Conservation (phyloP, 805 yeast genomes). For the Diddensiella transvaalensis region DNA sequence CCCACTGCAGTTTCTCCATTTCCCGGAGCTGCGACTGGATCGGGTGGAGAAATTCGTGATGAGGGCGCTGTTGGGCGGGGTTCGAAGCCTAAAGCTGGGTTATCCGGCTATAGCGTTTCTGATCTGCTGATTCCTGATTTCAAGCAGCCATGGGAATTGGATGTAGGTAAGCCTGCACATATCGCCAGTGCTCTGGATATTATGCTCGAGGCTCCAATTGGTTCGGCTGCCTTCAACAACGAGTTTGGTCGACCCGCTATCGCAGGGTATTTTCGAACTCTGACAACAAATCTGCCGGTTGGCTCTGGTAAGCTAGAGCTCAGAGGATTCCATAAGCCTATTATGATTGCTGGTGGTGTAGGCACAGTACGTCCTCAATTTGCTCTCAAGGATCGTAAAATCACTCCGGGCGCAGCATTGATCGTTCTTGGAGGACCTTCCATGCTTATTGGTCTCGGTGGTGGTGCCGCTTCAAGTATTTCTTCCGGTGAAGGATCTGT, state of each 20-base stretch:
- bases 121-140: conserved; percentile 83
- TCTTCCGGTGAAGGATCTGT: conserved; percentile 97
- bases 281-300: conserved; percentile 67
- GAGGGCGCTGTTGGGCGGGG: conserved; percentile 99
- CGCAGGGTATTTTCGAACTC: conserved; percentile 92
- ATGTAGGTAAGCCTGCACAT: conserved; percentile 86
- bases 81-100: conserved; percentile 93
- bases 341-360: conserved; percentile 99
- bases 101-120: conserved; percentile 87
- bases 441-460: conserved; percentile 98
- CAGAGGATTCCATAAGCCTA: conserved; percentile 98
- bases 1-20: conserved; percentile 99
- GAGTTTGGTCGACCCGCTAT: conserved; percentile 99
- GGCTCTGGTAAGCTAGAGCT: conserved; percentile 64
- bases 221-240: conserved; percentile 96
- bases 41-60: conserved; percentile 99
- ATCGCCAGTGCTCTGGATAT: conserved; percentile 91
- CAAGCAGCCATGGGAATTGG: conserved; percentile 92
- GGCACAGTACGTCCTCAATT: conserved; percentile 94
- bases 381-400: conserved; percentile 80
- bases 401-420: conserved; percentile 87
- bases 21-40: conserved; percentile 99
- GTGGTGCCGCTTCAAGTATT: conserved; percentile 98
- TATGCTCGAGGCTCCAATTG: conserved; percentile 96
- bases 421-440: conserved; percentile 97